These are phyloP conservation scores for Letharia lupina DNA, from an alignment of 495 filamentous ascomycete species.

Conservation along the genomic window DNA sequence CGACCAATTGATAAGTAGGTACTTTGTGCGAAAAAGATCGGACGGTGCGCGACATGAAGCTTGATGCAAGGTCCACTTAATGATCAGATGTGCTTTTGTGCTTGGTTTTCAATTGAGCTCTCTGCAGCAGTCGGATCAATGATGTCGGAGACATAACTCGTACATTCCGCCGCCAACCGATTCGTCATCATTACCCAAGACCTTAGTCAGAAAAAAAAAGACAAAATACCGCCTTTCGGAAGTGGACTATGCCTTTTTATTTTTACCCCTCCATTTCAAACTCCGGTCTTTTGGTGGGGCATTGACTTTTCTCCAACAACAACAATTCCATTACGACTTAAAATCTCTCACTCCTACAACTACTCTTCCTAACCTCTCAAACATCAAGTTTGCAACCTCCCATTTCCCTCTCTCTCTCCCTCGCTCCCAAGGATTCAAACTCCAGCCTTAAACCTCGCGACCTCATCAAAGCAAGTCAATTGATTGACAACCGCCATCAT, in stretches of 20 bases:
- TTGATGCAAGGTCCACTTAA: no score
- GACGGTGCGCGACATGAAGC: no score
- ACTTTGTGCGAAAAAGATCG: neutral
- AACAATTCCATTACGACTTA: neutral
- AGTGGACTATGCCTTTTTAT: neutral
- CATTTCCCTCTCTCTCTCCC: neutral
- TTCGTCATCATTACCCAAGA: neutral
- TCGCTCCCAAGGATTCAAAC: no score
- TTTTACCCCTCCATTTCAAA: neutral
- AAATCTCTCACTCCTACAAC: neutral
- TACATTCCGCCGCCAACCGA: neutral
- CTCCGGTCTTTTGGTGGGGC: neutral
- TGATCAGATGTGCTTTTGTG: no score
- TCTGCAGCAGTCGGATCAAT: no score
- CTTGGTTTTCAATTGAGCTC: no score
- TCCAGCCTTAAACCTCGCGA: neutral
- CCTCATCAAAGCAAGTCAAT: neutral
- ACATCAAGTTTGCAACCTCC: no score
- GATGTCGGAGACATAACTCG: no score
- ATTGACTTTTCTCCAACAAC: neutral
- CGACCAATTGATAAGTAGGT: neutral
- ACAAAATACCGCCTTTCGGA: neutral
- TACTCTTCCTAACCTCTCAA: neutral
- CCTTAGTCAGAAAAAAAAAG: neutral
- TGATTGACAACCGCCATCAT: constrained; percentile 25